Percentiles rank a stretch among this genome's conserved stretches.
These are phyloP conservation scores for Fagus sylvatica DNA, from an alignment of 306 rosid species.

Conservation along the genomic window DNA sequence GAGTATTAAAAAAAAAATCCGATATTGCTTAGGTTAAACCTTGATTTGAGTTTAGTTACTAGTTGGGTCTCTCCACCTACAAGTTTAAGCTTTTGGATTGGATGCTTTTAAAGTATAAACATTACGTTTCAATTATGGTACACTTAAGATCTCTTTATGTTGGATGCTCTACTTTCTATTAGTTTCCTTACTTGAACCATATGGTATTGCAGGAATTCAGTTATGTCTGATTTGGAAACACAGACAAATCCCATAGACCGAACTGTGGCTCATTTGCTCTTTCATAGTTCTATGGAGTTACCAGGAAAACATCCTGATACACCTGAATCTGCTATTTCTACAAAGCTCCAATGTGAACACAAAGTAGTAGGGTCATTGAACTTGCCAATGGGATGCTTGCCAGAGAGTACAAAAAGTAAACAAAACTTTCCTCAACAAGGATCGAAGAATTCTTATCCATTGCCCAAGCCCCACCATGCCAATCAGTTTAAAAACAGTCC, in stretches of 20 bases:
- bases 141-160: neutral
- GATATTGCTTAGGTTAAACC: neutral
- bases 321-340: conserved; percentile 47
- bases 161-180: conserved; percentile 16
- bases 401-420: conserved; percentile 40
- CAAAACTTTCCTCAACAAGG: conserved; percentile 38
- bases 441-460: conserved; percentile 32
- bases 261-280: conserved; percentile 89
- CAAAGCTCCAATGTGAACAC: conserved; percentile 42
- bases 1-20: neutral
- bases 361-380: conserved; percentile 32
- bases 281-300: conserved; percentile 64
- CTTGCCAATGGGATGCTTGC: conserved; percentile 36
- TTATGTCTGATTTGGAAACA: conserved; percentile 61
- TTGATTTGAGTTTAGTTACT: neutral
- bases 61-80: neutral
- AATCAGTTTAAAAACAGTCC: conserved; percentile 46
- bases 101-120: neutral
- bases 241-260: conserved; percentile 91
- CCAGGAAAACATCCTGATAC: conserved; percentile 47
- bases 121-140: neutral
- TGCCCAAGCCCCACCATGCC: conserved; percentile 33
- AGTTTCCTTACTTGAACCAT: conserved; percentile 24
- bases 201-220: conserved; percentile 39
- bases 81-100: neutral